Evolutionary conservation across 164 flowering plant genomes (phyloP), one percentile per base, ranked within the genome.

Genomic region (Magnolia officinalis): DNA sequence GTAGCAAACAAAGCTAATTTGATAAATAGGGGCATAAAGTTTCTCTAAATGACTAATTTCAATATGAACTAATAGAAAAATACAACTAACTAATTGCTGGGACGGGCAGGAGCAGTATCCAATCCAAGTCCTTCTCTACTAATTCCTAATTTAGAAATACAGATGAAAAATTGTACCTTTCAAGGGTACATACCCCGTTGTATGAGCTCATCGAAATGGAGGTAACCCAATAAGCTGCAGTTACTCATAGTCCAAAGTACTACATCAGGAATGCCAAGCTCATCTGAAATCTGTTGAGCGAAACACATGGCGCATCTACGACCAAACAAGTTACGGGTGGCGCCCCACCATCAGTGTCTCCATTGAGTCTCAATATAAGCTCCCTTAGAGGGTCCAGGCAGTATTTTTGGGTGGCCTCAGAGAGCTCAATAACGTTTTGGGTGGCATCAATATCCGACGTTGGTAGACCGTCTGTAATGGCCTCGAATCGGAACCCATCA

Each of bases 281-380:
- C 81, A 7, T 76, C 37, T 16, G 85, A 88, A 9, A 85, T 87
- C 37, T 70, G 6, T 0, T 76, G 61, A 2, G 78, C 84, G 26
- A 84, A 85, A 61, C 80, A 77, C 89, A 87, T 84, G 63, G 84
- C 1, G 87, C 91, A 75, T 88, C 91, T 0, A 85, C 63, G 10
- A 88, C 65, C 11, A 88, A 75, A 68, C 85, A 84, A 13, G 74
- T 78, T 1, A 88, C 84, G 1, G 67, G 81, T 50, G 90, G 90
- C n/a, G n/a, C n/a, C 31, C 77, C 76, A 9, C 69, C 82, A 0
- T 29, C 9, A 2, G 74, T 29, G 0, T 24, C 29, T 6, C 14
- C 29, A 65, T 65, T 65, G 29, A 65, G 29, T 65, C 68, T 65
- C 68, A 65, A 20, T 4, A 70, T 37, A 14, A 70, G 55, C 51